phyloP scores from a whole-genome alignment of 2,329 filamentous ascomycete genomes.

The Aspergillus brasiliensis region DNA sequence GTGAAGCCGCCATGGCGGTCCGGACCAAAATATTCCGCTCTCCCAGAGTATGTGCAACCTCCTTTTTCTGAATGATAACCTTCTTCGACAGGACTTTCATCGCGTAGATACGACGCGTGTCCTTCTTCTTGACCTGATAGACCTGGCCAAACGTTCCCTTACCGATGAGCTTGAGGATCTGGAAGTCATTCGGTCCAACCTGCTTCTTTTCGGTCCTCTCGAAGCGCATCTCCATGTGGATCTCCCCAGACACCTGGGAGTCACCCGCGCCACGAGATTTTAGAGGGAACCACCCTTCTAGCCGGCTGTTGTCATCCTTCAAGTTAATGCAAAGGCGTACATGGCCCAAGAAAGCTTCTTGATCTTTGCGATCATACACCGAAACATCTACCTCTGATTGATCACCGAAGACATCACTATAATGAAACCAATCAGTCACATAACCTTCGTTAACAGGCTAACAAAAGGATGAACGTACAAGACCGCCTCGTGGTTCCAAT shows the following conservation, averaged over 20 bases:
- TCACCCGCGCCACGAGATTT: constrained; percentile 79
- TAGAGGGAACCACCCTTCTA: constrained; percentile 84
- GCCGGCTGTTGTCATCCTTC: constrained; percentile 67
- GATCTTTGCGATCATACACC: constrained; percentile 82
- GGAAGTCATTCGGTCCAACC: constrained; percentile 92
- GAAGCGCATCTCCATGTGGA: constrained; percentile 83
- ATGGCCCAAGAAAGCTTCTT: constrained; percentile 90
- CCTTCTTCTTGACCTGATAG: constrained; percentile 96
- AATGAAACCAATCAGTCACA: constrained; percentile 29
- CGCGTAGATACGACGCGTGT: constrained; percentile 92
- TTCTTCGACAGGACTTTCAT: constrained; percentile 99
- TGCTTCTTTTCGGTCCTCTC: constrained; percentile 86
- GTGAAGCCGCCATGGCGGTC: constrained; percentile 91
- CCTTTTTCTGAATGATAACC: constrained; percentile 99
- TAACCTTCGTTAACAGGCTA: background rate
- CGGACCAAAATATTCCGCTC: constrained; percentile 96
- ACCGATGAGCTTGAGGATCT: constrained; percentile 92
- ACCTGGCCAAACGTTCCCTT: constrained; percentile 99
- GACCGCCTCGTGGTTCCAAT: constrained; percentile 92
- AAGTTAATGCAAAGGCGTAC: constrained; percentile 76
- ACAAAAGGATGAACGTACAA: constrained; percentile 67
- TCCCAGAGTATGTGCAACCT: constrained; percentile 94
- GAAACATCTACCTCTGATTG: constrained; percentile 90
- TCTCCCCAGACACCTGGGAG: constrained; percentile 76
- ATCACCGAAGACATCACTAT: constrained; percentile 87